Base-by-base conservation (phyloP, 495 filamentous ascomycete species). In the Cercophora newfieldiana region DNA sequence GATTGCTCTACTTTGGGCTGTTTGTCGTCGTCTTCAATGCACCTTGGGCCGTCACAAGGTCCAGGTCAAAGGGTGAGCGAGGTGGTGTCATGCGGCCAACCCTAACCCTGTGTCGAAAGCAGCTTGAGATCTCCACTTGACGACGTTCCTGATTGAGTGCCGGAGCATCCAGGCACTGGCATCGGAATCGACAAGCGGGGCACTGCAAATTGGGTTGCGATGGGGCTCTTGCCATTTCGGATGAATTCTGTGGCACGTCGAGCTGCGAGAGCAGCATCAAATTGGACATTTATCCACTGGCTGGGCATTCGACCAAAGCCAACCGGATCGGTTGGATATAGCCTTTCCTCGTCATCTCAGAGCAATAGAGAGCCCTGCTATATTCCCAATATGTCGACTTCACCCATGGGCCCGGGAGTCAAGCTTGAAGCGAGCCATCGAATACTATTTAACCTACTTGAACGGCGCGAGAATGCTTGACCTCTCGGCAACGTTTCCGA, bases 271-370 rank as follows among this genome's bases (percentile, higher is more conserved):
- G 37, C 12, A 44, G 37, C 37, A 44, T 44, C 37, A 14, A 8
- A 8, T 10, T 24, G 16, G 51, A 21, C 30, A 60, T 60, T 60
- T 60, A 60, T 24, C 58, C 58, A 60, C 25, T 60, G 58, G 58
- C 58, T 60, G 58, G 58, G 58, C 58, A 25, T 33, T 57, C 21
- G 22, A 57, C 5, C 3, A 6, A 22, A 57, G 30, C 54, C 54
- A 57, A 28, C 24, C 50, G 50, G 25, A 25, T 53, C 50, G 50
- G 25, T 53, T 24, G 50, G 21, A 53, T 53, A 53, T 53, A 53
- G 50, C 50, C 50, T 19, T 44, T 2, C n/a, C n/a, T 53, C 50
- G 50, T 53, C 50, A 53, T 53, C 37, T 44, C 37, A 8, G 12
- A 16, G 37, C 12, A 16, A 44, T 44, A 44, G 37, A 44, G 37